phyloP scores from a whole-genome alignment of 2,329 filamentous ascomycete genomes.

The Arthroderma uncinatum region DNA sequence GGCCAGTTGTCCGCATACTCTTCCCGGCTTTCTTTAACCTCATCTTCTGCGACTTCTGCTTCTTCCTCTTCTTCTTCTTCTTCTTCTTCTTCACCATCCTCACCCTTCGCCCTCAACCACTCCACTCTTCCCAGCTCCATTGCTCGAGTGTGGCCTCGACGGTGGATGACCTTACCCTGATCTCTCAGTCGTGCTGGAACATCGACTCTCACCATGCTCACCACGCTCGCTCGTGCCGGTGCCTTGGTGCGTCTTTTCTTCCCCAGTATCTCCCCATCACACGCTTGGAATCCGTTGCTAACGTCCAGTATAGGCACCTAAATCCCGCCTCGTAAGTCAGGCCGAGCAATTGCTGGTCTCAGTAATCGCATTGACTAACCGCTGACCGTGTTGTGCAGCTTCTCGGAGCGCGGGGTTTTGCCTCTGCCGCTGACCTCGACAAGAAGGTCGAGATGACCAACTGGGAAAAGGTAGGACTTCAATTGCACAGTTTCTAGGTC shows the following conservation, averaged over 20 bases:
- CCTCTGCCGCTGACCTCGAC: constrained; percentile 80
- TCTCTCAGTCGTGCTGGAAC: constrained; percentile 24
- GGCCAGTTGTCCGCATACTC: background rate
- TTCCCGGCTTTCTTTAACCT: constrained; percentile 4
- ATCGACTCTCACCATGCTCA: constrained; percentile 35
- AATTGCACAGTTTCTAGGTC: background rate
- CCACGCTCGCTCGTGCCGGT: constrained; percentile 37
- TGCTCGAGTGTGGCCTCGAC: constrained; percentile 25
- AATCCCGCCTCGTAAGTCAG: constrained; percentile 36
- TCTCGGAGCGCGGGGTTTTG: constrained; percentile 58
- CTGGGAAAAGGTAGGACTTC: constrained; percentile 58
- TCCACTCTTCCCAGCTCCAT: constrained; percentile 21
- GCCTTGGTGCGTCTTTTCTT: constrained; percentile 34
- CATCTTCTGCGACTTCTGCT: constrained; percentile 9
- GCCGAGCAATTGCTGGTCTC: background rate
- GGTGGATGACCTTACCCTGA: constrained; percentile 25
- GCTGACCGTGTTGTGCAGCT: constrained; percentile 38
- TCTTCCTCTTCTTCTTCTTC: constrained; percentile 11
- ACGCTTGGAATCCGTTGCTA: constrained; percentile 14
- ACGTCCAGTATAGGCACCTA: constrained; percentile 29
- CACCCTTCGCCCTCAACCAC: constrained; percentile 27
- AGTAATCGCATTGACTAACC: constrained; percentile 17
- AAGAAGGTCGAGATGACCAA: constrained; percentile 98
- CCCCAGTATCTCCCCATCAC: background rate
- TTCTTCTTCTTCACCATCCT: constrained; percentile 18